Conservation (phyloP, 1,284 basidiomycete genomes). For the Boletus sp. region DNA sequence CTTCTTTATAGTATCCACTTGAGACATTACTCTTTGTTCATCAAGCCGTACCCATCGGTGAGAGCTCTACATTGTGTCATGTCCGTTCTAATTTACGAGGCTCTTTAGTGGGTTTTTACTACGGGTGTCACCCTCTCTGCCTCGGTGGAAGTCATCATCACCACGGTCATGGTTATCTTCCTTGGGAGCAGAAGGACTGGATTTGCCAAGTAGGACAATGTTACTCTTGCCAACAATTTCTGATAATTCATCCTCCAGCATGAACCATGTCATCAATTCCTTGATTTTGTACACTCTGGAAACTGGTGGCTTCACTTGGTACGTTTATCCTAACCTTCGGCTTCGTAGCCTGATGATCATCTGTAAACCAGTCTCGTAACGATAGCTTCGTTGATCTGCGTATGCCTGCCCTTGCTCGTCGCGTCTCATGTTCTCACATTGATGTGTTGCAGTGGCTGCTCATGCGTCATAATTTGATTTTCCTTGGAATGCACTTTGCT, state of each 20-base stretch:
- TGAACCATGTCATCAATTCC: conserved; percentile 47
- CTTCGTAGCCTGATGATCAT: conserved; percentile 30
- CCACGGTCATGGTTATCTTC: conserved; percentile 44
- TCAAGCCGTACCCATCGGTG: conserved; percentile 31
- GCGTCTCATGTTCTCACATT: not conserved
- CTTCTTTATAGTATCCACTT: conserved; percentile 21
- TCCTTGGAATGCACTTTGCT: conserved; percentile 49
- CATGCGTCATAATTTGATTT: conserved; percentile 43
- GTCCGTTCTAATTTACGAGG: not conserved
- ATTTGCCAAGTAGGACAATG: conserved; percentile 36
- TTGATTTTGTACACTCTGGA: conserved; percentile 53
- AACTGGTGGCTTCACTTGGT: conserved; percentile 49
- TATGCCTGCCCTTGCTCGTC: conserved; percentile 24
- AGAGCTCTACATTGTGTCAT: not conserved
- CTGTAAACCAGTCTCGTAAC: conserved; percentile 23
- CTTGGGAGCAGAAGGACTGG: conserved; percentile 41
- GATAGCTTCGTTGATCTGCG: conserved; percentile 42
- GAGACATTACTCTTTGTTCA: conserved; percentile 30
- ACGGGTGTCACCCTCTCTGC: conserved; percentile 49
- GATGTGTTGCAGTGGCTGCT: conserved; percentile 40
- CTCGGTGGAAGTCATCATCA: conserved; percentile 49
- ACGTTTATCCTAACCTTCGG: not conserved
- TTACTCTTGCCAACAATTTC: not conserved
- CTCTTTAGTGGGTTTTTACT: conserved; percentile 48
- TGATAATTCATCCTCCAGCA: conserved; percentile 29